These are phyloP conservation scores for Daldinia sp. DNA, from an alignment of 2,329 filamentous ascomycete species.

Conservation along the genomic window DNA sequence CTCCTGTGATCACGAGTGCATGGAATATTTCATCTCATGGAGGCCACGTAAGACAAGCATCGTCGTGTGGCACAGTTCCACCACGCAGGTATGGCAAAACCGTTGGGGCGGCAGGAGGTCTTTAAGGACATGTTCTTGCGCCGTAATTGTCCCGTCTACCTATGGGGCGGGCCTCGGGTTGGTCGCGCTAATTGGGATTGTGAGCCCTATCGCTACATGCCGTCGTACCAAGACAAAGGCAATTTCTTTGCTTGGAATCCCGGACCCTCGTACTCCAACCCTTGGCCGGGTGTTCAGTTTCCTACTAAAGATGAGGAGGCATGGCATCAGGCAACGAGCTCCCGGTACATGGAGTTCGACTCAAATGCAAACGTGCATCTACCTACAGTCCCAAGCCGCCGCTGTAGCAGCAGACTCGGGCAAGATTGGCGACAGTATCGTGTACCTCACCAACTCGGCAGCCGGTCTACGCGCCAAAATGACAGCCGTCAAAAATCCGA, in stretches of 20 bases:
- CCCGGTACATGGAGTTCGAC: constrained; percentile 50
- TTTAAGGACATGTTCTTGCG: constrained; percentile 52
- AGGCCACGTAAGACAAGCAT: constrained; percentile 46
- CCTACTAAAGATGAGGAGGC: constrained; percentile 44
- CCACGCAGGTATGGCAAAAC: constrained; percentile 50
- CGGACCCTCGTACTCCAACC: constrained; percentile 44
- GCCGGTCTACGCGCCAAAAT: constrained; percentile 47
- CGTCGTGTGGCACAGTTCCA: constrained; percentile 52
- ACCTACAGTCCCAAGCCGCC: constrained; percentile 47
- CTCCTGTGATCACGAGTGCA: constrained; percentile 51
- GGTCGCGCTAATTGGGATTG: constrained; percentile 51
- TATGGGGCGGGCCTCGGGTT: constrained; percentile 50
- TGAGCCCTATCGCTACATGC: constrained; percentile 43
- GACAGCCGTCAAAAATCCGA: constrained; percentile 47
- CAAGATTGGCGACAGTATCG: constrained; percentile 43
- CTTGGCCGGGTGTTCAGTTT: constrained; percentile 49
- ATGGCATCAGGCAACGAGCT: constrained; percentile 48
- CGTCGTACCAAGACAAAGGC: constrained; percentile 47
- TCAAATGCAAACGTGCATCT: constrained; percentile 46
- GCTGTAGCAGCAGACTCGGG: constrained; percentile 48
- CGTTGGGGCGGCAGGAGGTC: constrained; percentile 51
- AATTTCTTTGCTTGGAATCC: constrained; percentile 51
- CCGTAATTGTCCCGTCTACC: constrained; percentile 50
- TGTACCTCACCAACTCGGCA: constrained; percentile 49
- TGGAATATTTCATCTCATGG: constrained; percentile 51